Evolutionary conservation across 208 protist species (phyloP).

Genomic region (Trypanosomatidae sp.): DNA sequence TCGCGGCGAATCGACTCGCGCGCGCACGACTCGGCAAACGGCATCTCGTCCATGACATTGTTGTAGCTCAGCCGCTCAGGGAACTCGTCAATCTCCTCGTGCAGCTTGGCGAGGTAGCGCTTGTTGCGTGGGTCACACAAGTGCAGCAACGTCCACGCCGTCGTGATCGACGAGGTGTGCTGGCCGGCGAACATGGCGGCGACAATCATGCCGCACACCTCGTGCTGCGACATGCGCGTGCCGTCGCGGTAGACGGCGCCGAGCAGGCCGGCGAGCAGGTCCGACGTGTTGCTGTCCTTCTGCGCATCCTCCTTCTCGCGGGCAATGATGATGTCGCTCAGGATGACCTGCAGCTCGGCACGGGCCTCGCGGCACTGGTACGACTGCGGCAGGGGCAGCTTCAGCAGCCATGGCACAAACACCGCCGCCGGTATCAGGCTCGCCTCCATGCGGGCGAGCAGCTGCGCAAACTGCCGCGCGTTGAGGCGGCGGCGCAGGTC

Average conservation of each 20-base stretch:
- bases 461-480: constrained; percentile 57
- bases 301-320: constrained; percentile 72
- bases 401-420: constrained; percentile 69
- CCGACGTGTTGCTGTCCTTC: constrained; percentile 60
- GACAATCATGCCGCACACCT: constrained; percentile 88
- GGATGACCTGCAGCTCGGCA: constrained; percentile 67
- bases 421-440: constrained; percentile 71
- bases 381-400: constrained; percentile 69
- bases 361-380: constrained; percentile 71
- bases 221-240: constrained; percentile 71
- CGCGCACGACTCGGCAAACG: constrained; percentile 64
- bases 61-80: constrained; percentile 75
- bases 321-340: constrained; percentile 75
- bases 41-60: constrained; percentile 87
- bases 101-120: constrained; percentile 36
- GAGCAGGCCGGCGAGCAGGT: constrained; percentile 80
- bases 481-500: constrained; percentile 79
- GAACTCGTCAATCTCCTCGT: constrained; percentile 69
- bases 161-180: constrained; percentile 88
- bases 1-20: constrained; percentile 88
- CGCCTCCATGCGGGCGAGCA: constrained; percentile 77
- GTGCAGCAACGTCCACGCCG: constrained; percentile 83
- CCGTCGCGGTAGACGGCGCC: constrained; percentile 80
- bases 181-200: constrained; percentile 90
- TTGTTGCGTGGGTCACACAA: constrained; percentile 60